Base-by-base conservation (phyloP, 768 basidiomycete species). In the Pulveroboletus sp. region DNA sequence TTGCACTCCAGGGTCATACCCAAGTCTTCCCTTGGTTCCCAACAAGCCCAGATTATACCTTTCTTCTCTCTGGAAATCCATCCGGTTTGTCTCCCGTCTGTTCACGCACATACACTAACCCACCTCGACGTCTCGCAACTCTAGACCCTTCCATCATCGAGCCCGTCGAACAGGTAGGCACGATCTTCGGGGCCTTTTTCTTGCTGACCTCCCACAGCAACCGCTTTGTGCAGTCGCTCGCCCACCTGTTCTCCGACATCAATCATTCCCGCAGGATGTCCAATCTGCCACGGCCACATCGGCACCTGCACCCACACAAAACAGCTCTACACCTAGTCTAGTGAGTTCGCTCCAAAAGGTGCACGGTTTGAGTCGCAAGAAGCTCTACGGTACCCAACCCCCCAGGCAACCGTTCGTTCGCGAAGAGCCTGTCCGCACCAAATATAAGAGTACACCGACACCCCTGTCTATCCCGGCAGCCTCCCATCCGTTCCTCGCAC, bases 321-420 rank as follows among this genome's bases (percentile, higher is more conserved):
- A 52, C 24, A 60, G 59, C 33, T 59, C 62, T 7, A 66, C 67
- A 18, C 79, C 76, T 5, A 82, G 74, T 49, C 69, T 87, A 0
- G 85, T 87, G 42, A 72, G 69, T 21, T 81, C 80, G 21, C 71
- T 86, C 14, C 81, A 86, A 63, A 80, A 82, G 58, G 75, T 80
- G 32, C 84, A 86, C 49, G 85, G 85, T 3, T 59, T 87, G 41
- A 83, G 81, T 8, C 84, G 85, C 69, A 86, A 85, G 68, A 83
- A 83, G 56, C 72, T 81, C 8, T 82, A 84, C 50, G 76, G 78
- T 10, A 47, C 74, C 9, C 79, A 80, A 57, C 74, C 79, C 15
- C 54, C 68, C 15, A 71, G 76, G 26, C 63, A 69, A 35, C 80
- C 82, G 0, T 83, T 83, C 58, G 71, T 82, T 58, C 70, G 73